Evolutionary conservation across 2,329 filamentous ascomycete genomes (phyloP), one percentile per base, ranked within the genome.

Genomic region (Aspergillus sp.): DNA sequence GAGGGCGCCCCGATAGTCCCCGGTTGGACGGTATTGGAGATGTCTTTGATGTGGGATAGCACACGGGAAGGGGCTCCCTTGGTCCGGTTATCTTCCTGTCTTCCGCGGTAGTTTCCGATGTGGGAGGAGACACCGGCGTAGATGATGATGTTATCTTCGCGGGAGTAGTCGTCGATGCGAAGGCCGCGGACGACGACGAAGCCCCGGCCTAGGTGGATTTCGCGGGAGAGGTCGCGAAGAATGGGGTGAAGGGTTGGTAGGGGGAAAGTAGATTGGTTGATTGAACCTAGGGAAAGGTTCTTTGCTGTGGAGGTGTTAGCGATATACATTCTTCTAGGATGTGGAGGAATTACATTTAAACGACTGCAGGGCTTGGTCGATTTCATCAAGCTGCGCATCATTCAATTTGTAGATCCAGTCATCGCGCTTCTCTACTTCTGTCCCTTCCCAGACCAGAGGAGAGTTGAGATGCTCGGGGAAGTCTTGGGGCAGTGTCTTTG

Each of bases 21-120:
- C 2, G 50, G 67, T 15, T 74, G 62, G 2, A 62, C 64, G 1
- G 57, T 59, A 32, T 63, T 57, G 36, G 68, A 75, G 4, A 90
- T 76, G 65, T 90, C 87, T 69, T 86, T 89, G 73, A 90, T 86
- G 63, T 90, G 87, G 7, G 80, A 77, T 2, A 87, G 72, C 4
- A 87, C 81, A 0, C 86, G 81, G 55, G 85, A 83, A 1, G 67
- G 65, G 1, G 61, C 56, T 10, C 65, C 57, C 10, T 53, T 62
- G 6, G 58, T 19, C 8, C 61, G 65, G 19, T 76, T 76, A 45
- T 74, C 75, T 65, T 81, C 76, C 65, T 82, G 80, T 1, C 77
- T 72, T 2, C 76, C 80, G 2, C 79, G 70, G 13, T 73, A 61
- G 9, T 68, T 58, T 5, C 71, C 79, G 38, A 81, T 74, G 62